Evolutionary conservation across 225 moss, liverwort and hornwort species (phyloP).

Genomic region (Bryum argenteum): DNA sequence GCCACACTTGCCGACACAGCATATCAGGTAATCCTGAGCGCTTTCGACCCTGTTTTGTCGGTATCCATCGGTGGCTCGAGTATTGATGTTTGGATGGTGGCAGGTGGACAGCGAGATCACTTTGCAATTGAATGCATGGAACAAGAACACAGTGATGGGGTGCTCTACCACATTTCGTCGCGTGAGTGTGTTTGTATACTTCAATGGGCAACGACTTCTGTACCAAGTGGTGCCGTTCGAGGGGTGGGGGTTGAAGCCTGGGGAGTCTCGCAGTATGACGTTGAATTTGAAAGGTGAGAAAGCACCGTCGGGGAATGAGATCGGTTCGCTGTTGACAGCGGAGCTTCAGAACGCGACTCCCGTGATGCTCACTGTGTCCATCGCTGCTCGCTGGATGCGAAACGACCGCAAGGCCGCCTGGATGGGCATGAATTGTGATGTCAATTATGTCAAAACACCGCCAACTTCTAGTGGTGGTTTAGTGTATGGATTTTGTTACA

Average conservation of each 20-base stretch:
- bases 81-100: neutral
- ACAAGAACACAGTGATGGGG: neutral
- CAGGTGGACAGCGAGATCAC: constrained; percentile 8
- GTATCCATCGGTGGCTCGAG: too few species aligned
- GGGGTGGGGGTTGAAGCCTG: neutral
- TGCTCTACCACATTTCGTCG: constrained; percentile 5
- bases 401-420: neutral
- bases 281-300: neutral
- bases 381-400: neutral
- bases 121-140: constrained; percentile 5
- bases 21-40: too few species aligned
- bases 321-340: constrained; percentile 1
- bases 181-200: neutral
- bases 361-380: neutral
- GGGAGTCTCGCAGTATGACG: neutral
- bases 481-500: too few species aligned
- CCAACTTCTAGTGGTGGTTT: neutral
- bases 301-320: neutral
- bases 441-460: neutral
- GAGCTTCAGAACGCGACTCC: neutral
- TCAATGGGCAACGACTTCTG: neutral
- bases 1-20: neutral
- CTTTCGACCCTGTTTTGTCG: too few species aligned
- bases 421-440: neutral
- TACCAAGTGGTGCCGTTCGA: neutral